These are phyloP conservation scores for Lactarius pseudohatsudake DNA, from an alignment of 768 basidiomycete genomes.

Conservation along the genomic window DNA sequence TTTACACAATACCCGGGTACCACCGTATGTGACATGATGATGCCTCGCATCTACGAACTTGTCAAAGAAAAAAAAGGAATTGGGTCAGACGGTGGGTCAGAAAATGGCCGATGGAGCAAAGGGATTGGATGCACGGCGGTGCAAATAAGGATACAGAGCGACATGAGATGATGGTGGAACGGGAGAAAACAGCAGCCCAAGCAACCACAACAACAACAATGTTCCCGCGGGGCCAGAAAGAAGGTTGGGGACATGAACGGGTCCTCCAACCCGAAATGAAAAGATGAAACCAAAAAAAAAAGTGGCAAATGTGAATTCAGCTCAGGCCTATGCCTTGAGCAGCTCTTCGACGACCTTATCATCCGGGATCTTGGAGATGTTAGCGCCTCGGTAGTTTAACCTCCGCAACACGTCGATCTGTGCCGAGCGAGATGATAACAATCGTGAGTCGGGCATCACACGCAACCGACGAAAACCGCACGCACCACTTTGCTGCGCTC, in stretches of 20 bases:
- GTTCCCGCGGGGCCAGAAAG: not conserved
- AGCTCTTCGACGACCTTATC: slow-evolving; percentile 87
- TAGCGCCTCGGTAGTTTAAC: slow-evolving; percentile 84
- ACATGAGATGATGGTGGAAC: slow-evolving; percentile 15
- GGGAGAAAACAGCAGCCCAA: slow-evolving; percentile 20
- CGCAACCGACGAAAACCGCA: not conserved
- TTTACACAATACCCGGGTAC: not conserved
- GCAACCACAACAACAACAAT: slow-evolving; percentile 10
- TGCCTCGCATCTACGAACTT: slow-evolving; percentile 1
- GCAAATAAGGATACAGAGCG: slow-evolving; percentile 27
- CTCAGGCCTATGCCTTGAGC: slow-evolving; percentile 49
- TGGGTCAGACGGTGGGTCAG: slow-evolving; percentile 3
- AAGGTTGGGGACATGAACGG: not conserved
- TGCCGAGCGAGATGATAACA: not conserved
- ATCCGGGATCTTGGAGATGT: slow-evolving; percentile 75
- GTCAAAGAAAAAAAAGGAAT: not conserved
- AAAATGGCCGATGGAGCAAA: slow-evolving; percentile 4
- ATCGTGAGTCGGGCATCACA: slow-evolving; percentile 1
- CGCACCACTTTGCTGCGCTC: slow-evolving; percentile 76
- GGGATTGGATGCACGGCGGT: slow-evolving; percentile 16
- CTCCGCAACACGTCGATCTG: slow-evolving; percentile 88
- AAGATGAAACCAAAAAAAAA: not conserved
- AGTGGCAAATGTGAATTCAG: not conserved
- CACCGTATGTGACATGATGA: not conserved
- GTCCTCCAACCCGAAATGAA: slow-evolving; percentile 12